Evolutionary conservation across 768 basidiomycete genomes (phyloP).

Genomic region (Collybiopsis confluens): DNA sequence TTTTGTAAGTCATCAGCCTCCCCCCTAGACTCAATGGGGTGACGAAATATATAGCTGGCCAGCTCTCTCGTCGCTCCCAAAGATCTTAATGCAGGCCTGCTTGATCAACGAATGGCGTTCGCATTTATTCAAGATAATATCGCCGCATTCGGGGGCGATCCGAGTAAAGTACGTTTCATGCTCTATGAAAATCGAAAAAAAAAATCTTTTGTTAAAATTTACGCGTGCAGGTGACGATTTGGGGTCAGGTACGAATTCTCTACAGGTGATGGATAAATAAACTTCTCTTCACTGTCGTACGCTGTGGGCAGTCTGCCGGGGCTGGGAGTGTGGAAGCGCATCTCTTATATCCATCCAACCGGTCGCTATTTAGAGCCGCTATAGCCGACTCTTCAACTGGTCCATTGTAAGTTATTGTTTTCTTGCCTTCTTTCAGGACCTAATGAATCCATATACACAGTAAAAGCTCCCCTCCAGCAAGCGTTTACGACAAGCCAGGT

Average conservation of each 20-base stretch:
- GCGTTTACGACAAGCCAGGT: slow-evolving; percentile 47
- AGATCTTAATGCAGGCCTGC: slow-evolving; percentile 56
- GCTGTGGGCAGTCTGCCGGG: slow-evolving; percentile 40
- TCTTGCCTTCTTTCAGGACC: too few species aligned
- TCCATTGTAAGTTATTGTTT: slow-evolving; percentile 45
- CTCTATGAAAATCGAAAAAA: neutral
- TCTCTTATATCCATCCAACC: slow-evolving; percentile 35
- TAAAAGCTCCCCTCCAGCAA: slow-evolving; percentile 43
- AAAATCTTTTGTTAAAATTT: neutral
- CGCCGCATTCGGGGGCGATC: slow-evolving; percentile 60
- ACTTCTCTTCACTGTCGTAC: neutral
- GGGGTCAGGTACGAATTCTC: slow-evolving; percentile 41
- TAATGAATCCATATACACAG: too few species aligned
- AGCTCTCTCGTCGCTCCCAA: slow-evolving; percentile 39
- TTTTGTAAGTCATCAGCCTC: slow-evolving; percentile 49
- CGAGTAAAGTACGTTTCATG: slow-evolving; percentile 35
- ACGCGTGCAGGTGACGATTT: slow-evolving; percentile 39
- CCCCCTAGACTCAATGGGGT: too few species aligned
- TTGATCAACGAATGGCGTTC: slow-evolving; percentile 57
- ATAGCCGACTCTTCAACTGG: slow-evolving; percentile 51
- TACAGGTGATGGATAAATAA: neutral
- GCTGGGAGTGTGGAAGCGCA: slow-evolving; percentile 47
- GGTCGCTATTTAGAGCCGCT: slow-evolving; percentile 43
- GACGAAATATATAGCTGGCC: slow-evolving; percentile 40
- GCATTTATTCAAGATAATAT: slow-evolving; percentile 65